phyloP scores from a whole-genome alignment of 1,284 basidiomycete species.

The Apiotrichum montevideense region DNA sequence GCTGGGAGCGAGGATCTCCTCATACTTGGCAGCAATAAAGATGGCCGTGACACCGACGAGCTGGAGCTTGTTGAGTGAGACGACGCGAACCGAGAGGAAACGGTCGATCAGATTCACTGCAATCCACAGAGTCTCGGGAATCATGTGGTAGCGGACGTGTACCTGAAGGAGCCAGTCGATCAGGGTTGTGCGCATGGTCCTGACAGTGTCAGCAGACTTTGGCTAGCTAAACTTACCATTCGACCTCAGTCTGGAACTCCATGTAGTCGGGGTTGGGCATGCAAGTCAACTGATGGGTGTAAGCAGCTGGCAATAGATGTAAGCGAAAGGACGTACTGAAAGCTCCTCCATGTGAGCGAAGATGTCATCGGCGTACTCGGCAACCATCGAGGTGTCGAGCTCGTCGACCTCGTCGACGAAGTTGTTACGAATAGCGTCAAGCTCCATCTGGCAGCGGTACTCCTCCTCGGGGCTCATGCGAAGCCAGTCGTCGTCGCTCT shows the following conservation, averaged over 20 bases:
- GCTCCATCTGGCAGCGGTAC: constrained; percentile 28
- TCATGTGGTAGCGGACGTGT: constrained; percentile 61
- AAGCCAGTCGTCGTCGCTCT: constrained; percentile 59
- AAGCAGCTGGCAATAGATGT: too few relatives aligned
- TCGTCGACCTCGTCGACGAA: constrained; percentile 71
- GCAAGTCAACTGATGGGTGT: constrained; percentile 58
- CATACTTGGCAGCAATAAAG: constrained; percentile 62
- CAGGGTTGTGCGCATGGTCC: constrained; percentile 53
- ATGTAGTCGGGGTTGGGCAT: constrained; percentile 96
- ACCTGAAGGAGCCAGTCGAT: constrained; percentile 59
- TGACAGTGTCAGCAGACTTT: constrained; percentile 13
- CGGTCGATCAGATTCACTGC: constrained; percentile 62
- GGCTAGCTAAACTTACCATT: constrained; percentile 56
- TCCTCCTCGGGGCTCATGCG: constrained; percentile 52
- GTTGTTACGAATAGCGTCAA: constrained; percentile 40
- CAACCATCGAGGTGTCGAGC: constrained; percentile 93
- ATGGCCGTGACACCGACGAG: constrained; percentile 61
- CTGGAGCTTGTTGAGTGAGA: constrained; percentile 59
- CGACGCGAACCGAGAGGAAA: constrained; percentile 58
- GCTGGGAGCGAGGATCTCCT: constrained; percentile 68
- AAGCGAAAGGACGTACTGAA: constrained; percentile 56
- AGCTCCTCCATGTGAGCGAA: constrained; percentile 91
- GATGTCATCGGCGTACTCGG: constrained; percentile 96
- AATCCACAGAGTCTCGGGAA: constrained; percentile 63
- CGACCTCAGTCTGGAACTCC: constrained; percentile 88